Percentiles rank a stretch among this genome's conserved stretches.
Conservation (phyloP, 164 flowering plant genomes). For the Stephania cephalantha region DNA sequence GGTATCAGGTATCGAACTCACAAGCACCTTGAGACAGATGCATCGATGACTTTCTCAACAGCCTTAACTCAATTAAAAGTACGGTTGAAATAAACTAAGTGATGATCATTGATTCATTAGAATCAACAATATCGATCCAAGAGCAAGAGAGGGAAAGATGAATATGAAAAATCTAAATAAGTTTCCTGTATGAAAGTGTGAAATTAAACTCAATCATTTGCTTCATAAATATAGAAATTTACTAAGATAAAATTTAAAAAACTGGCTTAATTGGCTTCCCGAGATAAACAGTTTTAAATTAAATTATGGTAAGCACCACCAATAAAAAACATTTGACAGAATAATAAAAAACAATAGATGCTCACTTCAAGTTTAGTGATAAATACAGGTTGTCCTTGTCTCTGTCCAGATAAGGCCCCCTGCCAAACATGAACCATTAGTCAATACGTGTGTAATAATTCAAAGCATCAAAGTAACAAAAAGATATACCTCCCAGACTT, state of each 20-base stretch:
- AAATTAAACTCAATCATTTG: neutral
- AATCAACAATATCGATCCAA: neutral
- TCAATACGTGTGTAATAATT: neutral
- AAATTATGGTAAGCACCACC: neutral
- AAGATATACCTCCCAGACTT: conserved; percentile 82
- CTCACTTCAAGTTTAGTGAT: conserved; percentile 87
- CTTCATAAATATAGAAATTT: neutral
- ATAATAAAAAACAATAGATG: neutral
- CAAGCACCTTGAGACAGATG: neutral
- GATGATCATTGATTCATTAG: neutral
- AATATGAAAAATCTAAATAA: neutral
- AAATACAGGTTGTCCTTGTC: conserved; percentile 40
- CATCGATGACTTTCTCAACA: neutral
- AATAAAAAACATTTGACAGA: neutral
- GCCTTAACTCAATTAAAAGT: neutral
- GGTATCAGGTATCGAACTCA: neutral
- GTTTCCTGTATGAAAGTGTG: neutral
- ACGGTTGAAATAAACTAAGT: neutral
- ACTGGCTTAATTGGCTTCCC: neutral
- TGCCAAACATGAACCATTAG: conserved; percentile 12
- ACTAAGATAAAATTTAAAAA: neutral
- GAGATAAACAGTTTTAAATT: neutral
- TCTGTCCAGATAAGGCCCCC: conserved; percentile 35
- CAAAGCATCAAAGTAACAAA: neutral
- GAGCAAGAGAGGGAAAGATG: neutral